Base-by-base conservation (phyloP, 106 monocot genomes). In the Acorus calamus region DNA sequence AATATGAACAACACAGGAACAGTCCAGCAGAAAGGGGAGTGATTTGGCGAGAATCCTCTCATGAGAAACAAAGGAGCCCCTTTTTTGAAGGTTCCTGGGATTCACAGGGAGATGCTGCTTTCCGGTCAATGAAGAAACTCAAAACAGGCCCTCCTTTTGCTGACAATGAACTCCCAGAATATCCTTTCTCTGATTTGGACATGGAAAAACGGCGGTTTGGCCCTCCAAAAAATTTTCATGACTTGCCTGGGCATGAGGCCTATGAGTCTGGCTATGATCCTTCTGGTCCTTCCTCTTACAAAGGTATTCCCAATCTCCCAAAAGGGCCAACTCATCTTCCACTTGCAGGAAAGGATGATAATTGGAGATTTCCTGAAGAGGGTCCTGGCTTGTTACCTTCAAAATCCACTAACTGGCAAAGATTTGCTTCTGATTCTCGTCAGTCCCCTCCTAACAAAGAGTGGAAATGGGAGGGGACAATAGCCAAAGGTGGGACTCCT, bases 381-480 rank as follows among this genome's bases (percentile, higher is more conserved):
- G 72, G 70, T 60, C 60, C 75, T 52, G 65, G 75, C 51, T 52
- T 62, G 44, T 50, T 77, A 14, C 51, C 50, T 60, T 47, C 47
- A 5, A 70, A 52, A 59, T 51, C 66, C 11, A 57, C 43, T 45
- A 83, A 77, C 42, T 48, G 51, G 50, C 71, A 76, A 50, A 83
- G 65, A 50, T 46, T 56, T 7, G 80, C 8, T 58, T 54, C 66
- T 62, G 77, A 84, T 48, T 52, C 70, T 74, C 78, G 64, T 54
- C 69, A 74, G 52, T 60, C 70, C 64, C 42, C 52, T 11, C 52
- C 13, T 11, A 75, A 74, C 11, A 69, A 91, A 67, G 87, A 78
- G 44, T 96, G 96, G 96, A 96, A 91, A 50, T 96, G 96, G 96
- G 90, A 88, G 61, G 96, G 96, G n/a, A 88, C 83, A 59, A 87